These are phyloP conservation scores for Truncatella angustata DNA, from an alignment of 2,329 filamentous ascomycete species.

Conservation along the genomic window DNA sequence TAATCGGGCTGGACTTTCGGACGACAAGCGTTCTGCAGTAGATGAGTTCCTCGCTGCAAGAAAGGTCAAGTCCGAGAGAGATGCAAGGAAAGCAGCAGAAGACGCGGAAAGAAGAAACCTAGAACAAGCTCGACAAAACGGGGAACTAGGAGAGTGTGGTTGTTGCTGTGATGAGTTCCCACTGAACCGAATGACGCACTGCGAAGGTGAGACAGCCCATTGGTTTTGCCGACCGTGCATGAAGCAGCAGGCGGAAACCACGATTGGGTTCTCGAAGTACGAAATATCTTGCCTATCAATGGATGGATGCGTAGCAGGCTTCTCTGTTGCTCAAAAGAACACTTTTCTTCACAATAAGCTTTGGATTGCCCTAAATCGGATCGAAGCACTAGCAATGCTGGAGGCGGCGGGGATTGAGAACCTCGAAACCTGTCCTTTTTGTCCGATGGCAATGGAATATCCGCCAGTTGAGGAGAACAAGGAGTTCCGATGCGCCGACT, in stretches of 20 bases:
- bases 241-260: slow-evolving; percentile 61
- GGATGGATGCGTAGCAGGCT: slow-evolving; percentile 62
- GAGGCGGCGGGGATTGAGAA: slow-evolving; percentile 69
- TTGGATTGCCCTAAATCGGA: slow-evolving; percentile 61
- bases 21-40: slow-evolving; percentile 27
- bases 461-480: slow-evolving; percentile 64
- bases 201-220: slow-evolving; percentile 56
- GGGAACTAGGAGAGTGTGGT: slow-evolving; percentile 63
- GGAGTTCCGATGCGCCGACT: slow-evolving; percentile 71
- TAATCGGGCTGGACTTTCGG: slow-evolving; percentile 14
- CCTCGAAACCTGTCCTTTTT: slow-evolving; percentile 77
- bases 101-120: slow-evolving; percentile 36
- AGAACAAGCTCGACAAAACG: slow-evolving; percentile 39
- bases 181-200: slow-evolving; percentile 67
- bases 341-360: slow-evolving; percentile 58
- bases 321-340: slow-evolving; percentile 52
- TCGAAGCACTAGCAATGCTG: slow-evolving; percentile 70
- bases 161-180: slow-evolving; percentile 71
- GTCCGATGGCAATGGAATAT: slow-evolving; percentile 74
- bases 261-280: slow-evolving; percentile 69
- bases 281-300: slow-evolving; percentile 69
- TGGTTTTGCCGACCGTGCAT: slow-evolving; percentile 71
- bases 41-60: slow-evolving; percentile 39
- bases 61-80: slow-evolving; percentile 24
- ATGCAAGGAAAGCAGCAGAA: slow-evolving; percentile 22